phyloP scores from a whole-genome alignment of 495 filamentous ascomycete species.

The Parathielavia appendiculata region DNA sequence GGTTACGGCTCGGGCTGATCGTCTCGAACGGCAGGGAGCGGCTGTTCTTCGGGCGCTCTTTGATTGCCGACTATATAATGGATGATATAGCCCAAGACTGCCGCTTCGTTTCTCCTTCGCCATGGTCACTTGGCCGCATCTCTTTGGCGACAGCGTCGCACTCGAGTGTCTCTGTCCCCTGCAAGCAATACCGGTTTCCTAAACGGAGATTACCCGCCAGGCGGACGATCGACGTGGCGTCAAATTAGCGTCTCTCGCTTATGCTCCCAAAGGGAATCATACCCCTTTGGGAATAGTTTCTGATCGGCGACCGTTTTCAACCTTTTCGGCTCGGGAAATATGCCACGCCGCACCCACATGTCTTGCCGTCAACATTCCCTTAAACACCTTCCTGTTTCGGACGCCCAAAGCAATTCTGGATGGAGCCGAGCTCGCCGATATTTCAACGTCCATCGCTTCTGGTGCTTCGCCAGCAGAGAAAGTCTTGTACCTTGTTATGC shows the following conservation, averaged over 20 bases:
- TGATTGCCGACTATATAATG: slow-evolving; percentile 35
- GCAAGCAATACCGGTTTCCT: slow-evolving; percentile 32
- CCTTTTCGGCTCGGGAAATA: slow-evolving; percentile 31
- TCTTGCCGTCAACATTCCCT: slow-evolving; percentile 12
- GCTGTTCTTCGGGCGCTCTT: slow-evolving; percentile 36
- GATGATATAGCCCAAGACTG: slow-evolving; percentile 20
- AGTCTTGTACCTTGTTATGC: neutral
- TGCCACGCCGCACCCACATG: slow-evolving; percentile 26
- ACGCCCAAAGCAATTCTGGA: slow-evolving; percentile 11
- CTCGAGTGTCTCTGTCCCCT: slow-evolving; percentile 19
- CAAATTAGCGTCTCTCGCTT: slow-evolving; percentile 31
- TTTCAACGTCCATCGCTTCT: neutral
- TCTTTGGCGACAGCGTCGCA: slow-evolving; percentile 18
- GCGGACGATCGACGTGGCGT: slow-evolving; percentile 35
- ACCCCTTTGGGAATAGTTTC: slow-evolving; percentile 25
- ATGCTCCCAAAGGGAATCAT: slow-evolving; percentile 16
- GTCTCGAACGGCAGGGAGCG: slow-evolving; percentile 23
- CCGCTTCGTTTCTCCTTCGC: neutral
- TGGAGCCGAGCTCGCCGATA: slow-evolving; percentile 1
- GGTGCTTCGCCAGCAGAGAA: neutral
- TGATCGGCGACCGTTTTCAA: slow-evolving; percentile 33
- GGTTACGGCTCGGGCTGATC: slow-evolving; percentile 13
- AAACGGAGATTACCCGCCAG: slow-evolving; percentile 29
- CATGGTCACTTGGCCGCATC: neutral
- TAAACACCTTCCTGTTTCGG: slow-evolving; percentile 32